phyloP scores from a whole-genome alignment of 164 flowering plant genomes.

The Cinnamomum micranthum region DNA sequence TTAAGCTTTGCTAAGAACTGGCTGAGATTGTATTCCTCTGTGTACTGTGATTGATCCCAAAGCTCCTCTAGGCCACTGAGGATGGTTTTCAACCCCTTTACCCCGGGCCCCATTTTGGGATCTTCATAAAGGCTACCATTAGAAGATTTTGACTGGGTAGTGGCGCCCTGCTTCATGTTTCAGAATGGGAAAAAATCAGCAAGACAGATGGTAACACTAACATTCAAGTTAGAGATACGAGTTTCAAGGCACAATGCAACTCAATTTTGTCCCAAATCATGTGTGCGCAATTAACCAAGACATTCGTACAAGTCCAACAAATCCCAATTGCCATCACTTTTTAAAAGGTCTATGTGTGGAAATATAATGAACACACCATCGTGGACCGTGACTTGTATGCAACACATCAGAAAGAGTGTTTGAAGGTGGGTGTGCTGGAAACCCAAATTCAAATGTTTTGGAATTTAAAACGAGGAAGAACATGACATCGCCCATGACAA shows the following conservation, averaged over 20 bases:
- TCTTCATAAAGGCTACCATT: slow-evolving; percentile 44
- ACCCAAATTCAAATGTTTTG: no score
- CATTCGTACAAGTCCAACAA: background rate
- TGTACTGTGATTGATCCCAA: slow-evolving; percentile 97
- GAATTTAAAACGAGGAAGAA: no score
- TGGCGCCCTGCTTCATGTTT: slow-evolving; percentile 35
- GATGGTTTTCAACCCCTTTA: slow-evolving; percentile 82
- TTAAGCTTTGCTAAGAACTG: slow-evolving; percentile 88
- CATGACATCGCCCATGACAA: no score
- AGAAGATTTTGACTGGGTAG: slow-evolving; percentile 28
- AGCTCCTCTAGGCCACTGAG: slow-evolving; percentile 90
- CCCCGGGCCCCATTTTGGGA: slow-evolving; percentile 39
- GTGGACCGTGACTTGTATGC: background rate
- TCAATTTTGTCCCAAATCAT: background rate
- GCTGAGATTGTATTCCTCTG: slow-evolving; percentile 84
- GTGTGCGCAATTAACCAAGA: background rate
- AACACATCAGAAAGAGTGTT: no score
- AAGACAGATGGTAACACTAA: background rate
- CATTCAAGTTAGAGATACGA: no score
- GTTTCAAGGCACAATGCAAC: no score
- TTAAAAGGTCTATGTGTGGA: no score
- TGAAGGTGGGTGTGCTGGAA: no score
- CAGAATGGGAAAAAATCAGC: background rate
- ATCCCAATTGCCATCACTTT: background rate
- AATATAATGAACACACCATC: background rate